A percentile compares a stretch with the other conserved stretches of the same genome.
Evolutionary conservation across 1,284 basidiomycete genomes (phyloP).

Genomic region (Farysia itapuensis): DNA sequence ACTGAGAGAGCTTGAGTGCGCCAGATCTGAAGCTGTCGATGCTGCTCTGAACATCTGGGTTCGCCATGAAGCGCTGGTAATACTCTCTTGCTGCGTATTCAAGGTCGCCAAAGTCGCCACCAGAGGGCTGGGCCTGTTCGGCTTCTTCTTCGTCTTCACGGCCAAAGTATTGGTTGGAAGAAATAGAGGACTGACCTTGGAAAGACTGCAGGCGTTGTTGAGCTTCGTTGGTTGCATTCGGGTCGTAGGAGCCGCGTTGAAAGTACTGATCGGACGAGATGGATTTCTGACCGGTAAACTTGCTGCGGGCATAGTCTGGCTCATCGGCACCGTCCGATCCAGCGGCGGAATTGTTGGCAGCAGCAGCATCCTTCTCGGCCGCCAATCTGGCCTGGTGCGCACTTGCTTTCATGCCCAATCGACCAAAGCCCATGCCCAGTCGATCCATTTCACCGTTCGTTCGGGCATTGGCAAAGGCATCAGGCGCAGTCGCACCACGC

Average conservation of each 20-base stretch:
- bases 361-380: conserved; percentile 33
- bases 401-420: conserved; percentile 67
- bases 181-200: conserved; percentile 89
- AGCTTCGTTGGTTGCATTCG: conserved; percentile 72
- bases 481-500: conserved; percentile 8
- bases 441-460: conserved; percentile 66
- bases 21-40: conserved; percentile 56
- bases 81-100: conserved; percentile 56
- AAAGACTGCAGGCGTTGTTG: conserved; percentile 80
- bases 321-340: conserved; percentile 59
- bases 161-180: conserved; percentile 73
- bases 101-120: conserved; percentile 54
- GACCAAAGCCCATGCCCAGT: conserved; percentile 76
- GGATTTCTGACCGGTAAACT: conserved; percentile 84
- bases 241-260: conserved; percentile 84
- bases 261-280: conserved; percentile 98
- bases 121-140: conserved; percentile 19
- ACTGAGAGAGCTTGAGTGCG: conserved; percentile 57
- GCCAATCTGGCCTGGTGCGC: conserved; percentile 39
- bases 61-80: conserved; percentile 57
- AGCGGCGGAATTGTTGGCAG: conserved; percentile 22
- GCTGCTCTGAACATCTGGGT: conserved; percentile 58
- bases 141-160: conserved; percentile 78
- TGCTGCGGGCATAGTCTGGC: conserved; percentile 79
- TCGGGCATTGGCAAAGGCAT: conserved; percentile 59